Percentiles rank a stretch among this genome's conserved stretches.
phyloP scores from a whole-genome alignment of 306 rosid species.

The Quercus gilva region DNA sequence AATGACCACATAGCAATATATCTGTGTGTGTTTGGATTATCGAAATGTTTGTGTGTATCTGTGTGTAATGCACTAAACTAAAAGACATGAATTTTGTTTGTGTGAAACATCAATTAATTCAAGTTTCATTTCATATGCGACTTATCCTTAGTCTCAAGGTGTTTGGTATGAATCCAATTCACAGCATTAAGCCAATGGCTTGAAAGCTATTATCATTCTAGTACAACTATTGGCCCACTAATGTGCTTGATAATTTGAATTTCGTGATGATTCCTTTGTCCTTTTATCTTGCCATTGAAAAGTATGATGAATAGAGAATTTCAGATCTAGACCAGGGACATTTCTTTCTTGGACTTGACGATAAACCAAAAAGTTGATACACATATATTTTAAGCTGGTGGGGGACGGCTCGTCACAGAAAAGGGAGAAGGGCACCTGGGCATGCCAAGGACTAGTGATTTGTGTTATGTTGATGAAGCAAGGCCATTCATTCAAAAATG shows the following conservation, averaged over 20 bases:
- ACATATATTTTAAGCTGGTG: neutral
- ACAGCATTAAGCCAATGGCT: neutral
- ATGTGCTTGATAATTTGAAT: neutral
- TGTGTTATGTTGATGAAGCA: neutral
- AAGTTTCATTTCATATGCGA: too few relatives aligned
- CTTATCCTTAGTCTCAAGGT: neutral
- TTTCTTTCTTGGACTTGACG: neutral
- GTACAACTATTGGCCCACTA: neutral
- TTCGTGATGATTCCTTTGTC: neutral
- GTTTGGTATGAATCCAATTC: neutral
- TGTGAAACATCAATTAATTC: too few relatives aligned
- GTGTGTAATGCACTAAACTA: constrained; percentile 5
- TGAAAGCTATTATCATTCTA: neutral
- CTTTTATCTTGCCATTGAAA: neutral
- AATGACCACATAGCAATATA: neutral
- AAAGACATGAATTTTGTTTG: neutral
- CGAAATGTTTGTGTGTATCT: neutral
- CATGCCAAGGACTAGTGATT: neutral
- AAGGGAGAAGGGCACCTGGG: neutral
- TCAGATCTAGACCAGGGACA: neutral
- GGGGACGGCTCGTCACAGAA: neutral
- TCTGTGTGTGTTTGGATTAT: neutral
- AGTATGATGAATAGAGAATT: neutral
- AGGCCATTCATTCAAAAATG: neutral
- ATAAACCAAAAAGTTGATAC: neutral